Conservation (phyloP, 176 grass and related monocot genomes). For the Oryza officinalis region DNA sequence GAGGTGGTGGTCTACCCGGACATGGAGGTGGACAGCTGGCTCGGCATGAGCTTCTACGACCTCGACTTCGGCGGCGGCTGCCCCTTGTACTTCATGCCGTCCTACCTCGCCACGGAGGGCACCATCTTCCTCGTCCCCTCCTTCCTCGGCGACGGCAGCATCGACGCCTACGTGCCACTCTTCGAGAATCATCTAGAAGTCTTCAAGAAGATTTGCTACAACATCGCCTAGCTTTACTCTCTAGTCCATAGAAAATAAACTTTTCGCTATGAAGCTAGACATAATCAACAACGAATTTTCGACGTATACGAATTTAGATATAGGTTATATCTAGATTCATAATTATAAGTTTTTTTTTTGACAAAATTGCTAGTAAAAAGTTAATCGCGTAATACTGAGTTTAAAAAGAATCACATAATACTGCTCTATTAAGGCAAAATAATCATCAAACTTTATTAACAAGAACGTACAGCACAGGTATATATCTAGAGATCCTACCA, state of each 20-base stretch:
- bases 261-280: too few species aligned
- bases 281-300: too few species aligned
- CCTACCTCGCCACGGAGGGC: conserved; percentile 27
- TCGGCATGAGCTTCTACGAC: conserved; percentile 38
- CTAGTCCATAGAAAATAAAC: too few species aligned
- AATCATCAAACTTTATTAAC: not conserved
- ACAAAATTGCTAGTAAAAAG: too few species aligned
- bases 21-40: conserved; percentile 48
- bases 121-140: conserved; percentile 30
- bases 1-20: conserved; percentile 38
- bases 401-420: too few species aligned
- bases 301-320: too few species aligned
- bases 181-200: conserved; percentile 2
- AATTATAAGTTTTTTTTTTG: too few species aligned
- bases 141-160: not conserved
- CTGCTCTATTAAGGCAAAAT: too few species aligned
- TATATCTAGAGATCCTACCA: not conserved
- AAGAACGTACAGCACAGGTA: not conserved
- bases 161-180: conserved; percentile 20
- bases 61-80: conserved; percentile 38
- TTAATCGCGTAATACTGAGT: too few species aligned
- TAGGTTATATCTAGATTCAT: too few species aligned
- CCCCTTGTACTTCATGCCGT: conserved; percentile 16
- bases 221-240: not conserved
- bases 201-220: conserved; percentile 17